Conservation (phyloP, 2,329 filamentous ascomycete genomes). For the Aspergillus sergii region DNA sequence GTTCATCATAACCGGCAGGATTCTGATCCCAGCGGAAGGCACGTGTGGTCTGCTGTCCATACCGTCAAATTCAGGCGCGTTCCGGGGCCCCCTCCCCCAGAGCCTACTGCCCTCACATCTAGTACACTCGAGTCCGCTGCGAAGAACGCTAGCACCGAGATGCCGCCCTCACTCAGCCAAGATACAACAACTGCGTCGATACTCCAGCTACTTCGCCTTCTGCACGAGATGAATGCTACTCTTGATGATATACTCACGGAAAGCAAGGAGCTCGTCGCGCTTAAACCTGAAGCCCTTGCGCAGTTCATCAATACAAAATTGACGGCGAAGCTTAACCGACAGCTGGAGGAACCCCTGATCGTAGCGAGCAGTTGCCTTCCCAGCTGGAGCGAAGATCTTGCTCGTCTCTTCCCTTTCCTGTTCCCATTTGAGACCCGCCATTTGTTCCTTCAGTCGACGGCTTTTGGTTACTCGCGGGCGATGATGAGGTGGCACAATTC, state of each 20-base stretch:
- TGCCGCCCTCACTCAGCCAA: constrained; percentile 79
- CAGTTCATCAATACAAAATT: constrained; percentile 99
- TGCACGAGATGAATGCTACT: constrained; percentile 91
- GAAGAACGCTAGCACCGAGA: constrained; percentile 59
- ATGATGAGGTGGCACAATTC: constrained; percentile 98
- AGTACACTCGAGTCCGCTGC: constrained; percentile 51
- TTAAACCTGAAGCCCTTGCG: constrained; percentile 80
- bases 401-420: constrained; percentile 90
- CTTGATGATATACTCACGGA: constrained; percentile 87
- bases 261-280: constrained; percentile 68
- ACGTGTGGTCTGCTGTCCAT: constrained; percentile 88
- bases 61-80: constrained; percentile 90
- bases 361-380: constrained; percentile 96
- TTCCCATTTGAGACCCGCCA: constrained; percentile 98
- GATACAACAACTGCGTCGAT: constrained; percentile 86
- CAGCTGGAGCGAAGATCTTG: constrained; percentile 93
- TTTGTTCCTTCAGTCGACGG: constrained; percentile 95
- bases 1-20: constrained; percentile 72
- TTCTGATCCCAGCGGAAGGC: constrained; percentile 66
- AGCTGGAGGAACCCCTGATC: constrained; percentile 93
- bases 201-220: constrained; percentile 80
- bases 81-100: constrained; percentile 75
- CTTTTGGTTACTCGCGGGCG: constrained; percentile 94
- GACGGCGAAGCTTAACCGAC: constrained; percentile 94
- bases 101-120: constrained; percentile 65